These are phyloP conservation scores for Lichtheimia ramosa DNA, from an alignment of 371 early-diverging fungal species.

Conservation along the genomic window DNA sequence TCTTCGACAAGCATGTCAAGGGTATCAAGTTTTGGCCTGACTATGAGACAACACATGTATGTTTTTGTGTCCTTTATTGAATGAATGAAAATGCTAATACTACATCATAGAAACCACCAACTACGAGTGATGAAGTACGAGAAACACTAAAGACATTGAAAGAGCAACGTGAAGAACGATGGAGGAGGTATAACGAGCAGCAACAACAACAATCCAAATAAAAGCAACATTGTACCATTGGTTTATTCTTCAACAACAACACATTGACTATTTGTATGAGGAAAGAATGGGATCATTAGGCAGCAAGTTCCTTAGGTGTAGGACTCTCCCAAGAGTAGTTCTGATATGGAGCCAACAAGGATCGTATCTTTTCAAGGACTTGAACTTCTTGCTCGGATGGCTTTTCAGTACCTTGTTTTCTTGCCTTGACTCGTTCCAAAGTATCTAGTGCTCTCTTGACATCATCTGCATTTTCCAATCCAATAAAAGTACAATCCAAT, in stretches of 20 bases:
- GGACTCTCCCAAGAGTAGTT: constrained; percentile 51
- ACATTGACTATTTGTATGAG: neutral
- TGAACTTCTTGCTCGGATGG: constrained; percentile 23
- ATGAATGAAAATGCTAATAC: neutral
- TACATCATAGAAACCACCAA: constrained; percentile 42
- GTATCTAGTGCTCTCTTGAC: constrained; percentile 59
- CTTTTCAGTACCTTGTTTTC: constrained; percentile 23
- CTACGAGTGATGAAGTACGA: constrained; percentile 42
- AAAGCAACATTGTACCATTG: constrained; percentile 1
- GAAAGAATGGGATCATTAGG: neutral
- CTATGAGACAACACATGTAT: constrained; percentile 43
- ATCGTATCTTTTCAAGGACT: constrained; percentile 21
- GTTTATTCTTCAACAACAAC: constrained; percentile 4
- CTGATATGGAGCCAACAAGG: constrained; percentile 33
- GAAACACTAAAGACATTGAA: constrained; percentile 41
- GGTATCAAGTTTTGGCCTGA: constrained; percentile 56
- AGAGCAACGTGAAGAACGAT: constrained; percentile 46
- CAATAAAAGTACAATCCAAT: constrained; percentile 65
- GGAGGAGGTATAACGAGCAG: constrained; percentile 33
- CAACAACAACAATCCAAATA: constrained; percentile 16
- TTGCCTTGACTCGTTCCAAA: constrained; percentile 40
- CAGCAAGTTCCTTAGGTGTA: constrained; percentile 32
- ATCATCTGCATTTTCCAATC: constrained; percentile 63
- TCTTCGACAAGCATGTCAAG: constrained; percentile 50
- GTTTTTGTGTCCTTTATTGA: neutral